Percentiles rank a stretch among this genome's conserved stretches.
These are phyloP conservation scores for Cladosporium sp. DNA, from an alignment of 2,329 filamentous ascomycete species.

Conservation along the genomic window DNA sequence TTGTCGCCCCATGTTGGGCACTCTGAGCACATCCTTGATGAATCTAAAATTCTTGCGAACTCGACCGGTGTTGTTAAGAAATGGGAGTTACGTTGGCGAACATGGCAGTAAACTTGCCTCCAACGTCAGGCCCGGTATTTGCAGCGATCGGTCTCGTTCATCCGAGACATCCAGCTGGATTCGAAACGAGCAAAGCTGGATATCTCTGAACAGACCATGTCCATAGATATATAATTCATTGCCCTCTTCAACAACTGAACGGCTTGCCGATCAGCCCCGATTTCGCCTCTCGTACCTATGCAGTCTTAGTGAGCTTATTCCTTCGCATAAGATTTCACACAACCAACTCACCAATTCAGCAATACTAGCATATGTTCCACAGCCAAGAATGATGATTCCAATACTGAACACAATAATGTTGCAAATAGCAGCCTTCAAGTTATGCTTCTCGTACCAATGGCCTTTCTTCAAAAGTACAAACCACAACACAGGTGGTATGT, in stretches of 20 bases:
- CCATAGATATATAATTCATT: neutral
- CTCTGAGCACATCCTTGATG: neutral
- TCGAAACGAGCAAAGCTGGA: neutral
- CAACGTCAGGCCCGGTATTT: neutral
- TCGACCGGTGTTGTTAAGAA: neutral
- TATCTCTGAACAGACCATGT: neutral
- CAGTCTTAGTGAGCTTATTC: neutral
- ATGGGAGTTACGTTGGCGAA: neutral
- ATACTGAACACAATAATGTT: slow-evolving; percentile 42
- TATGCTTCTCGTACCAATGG: slow-evolving; percentile 46
- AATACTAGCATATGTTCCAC: slow-evolving; percentile 43
- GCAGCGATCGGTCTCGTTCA: neutral
- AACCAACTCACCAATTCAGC: slow-evolving; percentile 30
- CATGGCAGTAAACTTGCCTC: neutral
- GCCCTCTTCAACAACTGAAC: neutral
- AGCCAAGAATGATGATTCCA: slow-evolving; percentile 27
- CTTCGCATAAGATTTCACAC: neutral
- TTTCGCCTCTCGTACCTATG: slow-evolving; percentile 7
- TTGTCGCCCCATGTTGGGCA: neutral
- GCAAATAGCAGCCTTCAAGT: slow-evolving; percentile 42
- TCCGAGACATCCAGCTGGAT: neutral
- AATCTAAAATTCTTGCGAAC: neutral
- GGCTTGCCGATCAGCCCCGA: slow-evolving; percentile 4
- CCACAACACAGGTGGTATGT: slow-evolving; percentile 29
- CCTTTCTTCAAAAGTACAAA: slow-evolving; percentile 44